Conservation (phyloP, 495 filamentous ascomycete species). For the Neurospora sp. region DNA sequence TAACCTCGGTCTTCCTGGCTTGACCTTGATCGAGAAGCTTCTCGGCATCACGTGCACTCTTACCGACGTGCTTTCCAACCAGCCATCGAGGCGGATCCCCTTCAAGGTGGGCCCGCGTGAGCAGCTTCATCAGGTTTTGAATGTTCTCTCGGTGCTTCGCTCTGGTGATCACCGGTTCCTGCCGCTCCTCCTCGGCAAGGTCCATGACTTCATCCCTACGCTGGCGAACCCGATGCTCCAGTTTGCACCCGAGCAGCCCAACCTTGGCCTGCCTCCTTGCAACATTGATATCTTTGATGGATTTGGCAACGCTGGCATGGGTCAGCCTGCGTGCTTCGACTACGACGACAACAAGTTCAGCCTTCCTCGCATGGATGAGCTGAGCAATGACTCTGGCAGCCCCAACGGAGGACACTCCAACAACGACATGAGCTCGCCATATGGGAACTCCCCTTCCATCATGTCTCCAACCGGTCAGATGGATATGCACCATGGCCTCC, state of each 20-base stretch:
- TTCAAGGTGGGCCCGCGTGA: slow-evolving; percentile 60
- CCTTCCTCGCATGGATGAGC: slow-evolving; percentile 31
- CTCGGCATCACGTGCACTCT: slow-evolving; percentile 66
- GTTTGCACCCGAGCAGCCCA: slow-evolving; percentile 36
- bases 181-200: slow-evolving; percentile 58
- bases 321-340: slow-evolving; percentile 26
- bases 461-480: slow-evolving; percentile 30
- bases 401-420: slow-evolving; percentile 20
- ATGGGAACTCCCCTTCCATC: slow-evolving; percentile 31
- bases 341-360: slow-evolving; percentile 26
- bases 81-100: slow-evolving; percentile 45
- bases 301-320: slow-evolving; percentile 43
- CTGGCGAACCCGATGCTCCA: slow-evolving; percentile 47
- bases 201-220: slow-evolving; percentile 53
- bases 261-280: slow-evolving; percentile 5
- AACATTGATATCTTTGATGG: slow-evolving; percentile 50
- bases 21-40: slow-evolving; percentile 69
- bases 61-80: slow-evolving; percentile 60
- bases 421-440: slow-evolving; percentile 37
- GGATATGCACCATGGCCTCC: slow-evolving; percentile 24
- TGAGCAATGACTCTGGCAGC: slow-evolving; percentile 28
- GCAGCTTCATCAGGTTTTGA: slow-evolving; percentile 59
- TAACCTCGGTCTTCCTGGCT: slow-evolving; percentile 47
- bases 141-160: slow-evolving; percentile 56
- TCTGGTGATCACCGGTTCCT: slow-evolving; percentile 61